Base-by-base conservation (phyloP, 1,284 basidiomycete species). In the Pseudozyma thailandica region DNA sequence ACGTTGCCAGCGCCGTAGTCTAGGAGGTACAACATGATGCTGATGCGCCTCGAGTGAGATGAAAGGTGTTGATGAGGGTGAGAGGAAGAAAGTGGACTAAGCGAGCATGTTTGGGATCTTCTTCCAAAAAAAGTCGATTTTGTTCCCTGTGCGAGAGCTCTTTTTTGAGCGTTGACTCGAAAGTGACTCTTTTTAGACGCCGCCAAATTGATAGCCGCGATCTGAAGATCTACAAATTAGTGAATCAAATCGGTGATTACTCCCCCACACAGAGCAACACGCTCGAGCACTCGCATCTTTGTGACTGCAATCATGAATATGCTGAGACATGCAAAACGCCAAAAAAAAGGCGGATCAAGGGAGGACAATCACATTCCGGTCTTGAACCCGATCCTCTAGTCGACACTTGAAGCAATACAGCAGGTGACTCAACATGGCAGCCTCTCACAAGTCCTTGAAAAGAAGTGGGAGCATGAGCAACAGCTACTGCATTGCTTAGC, bases 1-100 rank as follows among this genome's bases (percentile, higher is more conserved):
- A 82, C 79, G 52, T 82, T 81, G 30, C 81, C 80, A 2, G 81
- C 81, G 43, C 81, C 81, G 52, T 82, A 80, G 65, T 82, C 81
- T 46, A 82, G 77, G 18, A 82, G 56, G 61, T 82, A 82, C 41
- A 82, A 60, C 81, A 82, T 82, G 31, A 5, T 49, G 25, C 8
- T 15, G 39, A 2, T 6, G 20, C 18, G 18, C 23, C 20, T 12
- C 3, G 13, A 4, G 37, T 5, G 18, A 20, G 41, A 38, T 25
- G 33, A n/a, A 13, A 25, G 25, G 16, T 39, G 48, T 27, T 2
- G 12, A 38, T 16, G 37, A n/a, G 4, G 18, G 37, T 38, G 37
- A 9, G 15, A 4, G 20, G 37, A 38, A 38, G 37, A n/a, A 20
- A 38, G 8, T 38, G 31, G n/a, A 16, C 12, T 7, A 33, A 16